A percentile compares a stretch with the other conserved stretches of the same genome.
Conservation (phyloP, 2,329 filamentous ascomycete genomes). For the Epichloe gansuensis region DNA sequence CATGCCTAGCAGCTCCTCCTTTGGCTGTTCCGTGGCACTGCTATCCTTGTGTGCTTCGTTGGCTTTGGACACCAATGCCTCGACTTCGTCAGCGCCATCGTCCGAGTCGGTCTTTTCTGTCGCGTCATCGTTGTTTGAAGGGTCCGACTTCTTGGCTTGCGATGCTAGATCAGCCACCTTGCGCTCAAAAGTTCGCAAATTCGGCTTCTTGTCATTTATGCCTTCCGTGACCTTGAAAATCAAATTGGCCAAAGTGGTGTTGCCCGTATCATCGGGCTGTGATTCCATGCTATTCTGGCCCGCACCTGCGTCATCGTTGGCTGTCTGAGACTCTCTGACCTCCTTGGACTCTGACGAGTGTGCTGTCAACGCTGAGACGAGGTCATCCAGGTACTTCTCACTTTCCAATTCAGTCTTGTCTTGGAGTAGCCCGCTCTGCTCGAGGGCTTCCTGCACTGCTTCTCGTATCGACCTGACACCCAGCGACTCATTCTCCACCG, state of each 20-base stretch:
- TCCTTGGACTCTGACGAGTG: constrained; percentile 17
- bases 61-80: not conserved
- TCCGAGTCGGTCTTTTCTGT: not conserved
- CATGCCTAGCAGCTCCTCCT: constrained; percentile 47
- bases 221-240: constrained; percentile 38
- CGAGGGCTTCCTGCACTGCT: constrained; percentile 40
- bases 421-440: constrained; percentile 38
- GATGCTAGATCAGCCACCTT: constrained; percentile 37
- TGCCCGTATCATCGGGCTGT: constrained; percentile 6
- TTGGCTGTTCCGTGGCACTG: constrained; percentile 1
- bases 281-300: not conserved
- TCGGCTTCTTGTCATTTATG: constrained; percentile 27
- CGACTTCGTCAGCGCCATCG: not conserved
- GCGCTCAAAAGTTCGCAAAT: constrained; percentile 36
- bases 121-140: not conserved
- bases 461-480: constrained; percentile 39
- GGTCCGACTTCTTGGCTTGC: constrained; percentile 16
- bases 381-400: constrained; percentile 34
- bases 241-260: constrained; percentile 30
- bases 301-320: constrained; percentile 7
- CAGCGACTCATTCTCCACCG: constrained; percentile 43
- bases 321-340: constrained; percentile 7
- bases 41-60: not conserved
- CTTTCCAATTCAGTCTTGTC: constrained; percentile 32
- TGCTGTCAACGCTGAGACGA: constrained; percentile 35